Base-by-base conservation (phyloP, 2,329 filamentous ascomycete species). In the Talaromyces sp. region DNA sequence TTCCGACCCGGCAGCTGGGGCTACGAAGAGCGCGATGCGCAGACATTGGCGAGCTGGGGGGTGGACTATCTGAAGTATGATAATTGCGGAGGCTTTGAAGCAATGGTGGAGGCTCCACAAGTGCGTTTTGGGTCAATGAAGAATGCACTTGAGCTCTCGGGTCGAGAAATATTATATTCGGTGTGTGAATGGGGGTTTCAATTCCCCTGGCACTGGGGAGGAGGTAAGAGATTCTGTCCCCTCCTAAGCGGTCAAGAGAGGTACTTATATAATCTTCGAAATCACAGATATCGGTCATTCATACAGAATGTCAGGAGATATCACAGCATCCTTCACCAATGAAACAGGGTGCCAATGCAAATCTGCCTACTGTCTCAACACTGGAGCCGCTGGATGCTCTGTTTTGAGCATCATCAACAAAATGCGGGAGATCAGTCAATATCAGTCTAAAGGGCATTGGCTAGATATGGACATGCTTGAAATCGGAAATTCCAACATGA, bases 1-100 rank as follows among this genome's bases (percentile, higher is more conserved):
- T 27, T 42, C 14, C 27, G 27, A n/a, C 39, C 39, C 7, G 39
- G 39, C 20, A n/a, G 19, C 14, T 29, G 39, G 19, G 82, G 79
- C 1, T 77, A 78, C 58, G 83, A 86, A 58, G 69, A 74, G 4
- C 64, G 80, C 10, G 83, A 86, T 65, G 83, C 82, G 2, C 66
- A 74, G 29, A 81, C 79, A 1, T 83, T 80, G 62, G 78, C 79
- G 0, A 64, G 69, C 8, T 84, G 81, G 82, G 80, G 77, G 3
- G 73, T 84, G 36, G 81, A 83, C 59, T 83, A 81, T 52, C 64
- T 79, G 24, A 82, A 82, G 60, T 80, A 80, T 56, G 80, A 82
- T 60, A 82, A 82, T 61, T 83, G 79, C 66, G 39, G 39, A 10
- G 39, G 39, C n/a, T 42, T 42, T 16, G 19, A 42, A 66, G 61